Conservation (phyloP, 106 monocot genomes). For the Acanthochlamys bracteata region DNA sequence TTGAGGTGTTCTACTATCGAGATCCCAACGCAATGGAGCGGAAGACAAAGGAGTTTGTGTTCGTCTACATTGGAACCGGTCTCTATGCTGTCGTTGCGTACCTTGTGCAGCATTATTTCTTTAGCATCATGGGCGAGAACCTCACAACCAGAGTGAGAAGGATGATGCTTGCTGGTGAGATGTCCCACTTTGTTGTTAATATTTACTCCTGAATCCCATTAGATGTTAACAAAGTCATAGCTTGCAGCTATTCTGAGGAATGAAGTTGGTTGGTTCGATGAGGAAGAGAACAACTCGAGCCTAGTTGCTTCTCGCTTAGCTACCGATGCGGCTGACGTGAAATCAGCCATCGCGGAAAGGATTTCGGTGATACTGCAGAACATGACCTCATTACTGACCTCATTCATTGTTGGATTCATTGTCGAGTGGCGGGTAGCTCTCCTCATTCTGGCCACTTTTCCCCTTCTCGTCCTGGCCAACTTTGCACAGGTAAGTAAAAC, state of each 20-base stretch:
- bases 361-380: constrained; percentile 98
- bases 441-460: constrained; percentile 93
- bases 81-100: constrained; percentile 96
- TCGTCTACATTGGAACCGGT: constrained; percentile 91
- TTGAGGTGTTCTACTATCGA: constrained; percentile 92
- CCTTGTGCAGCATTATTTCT: constrained; percentile 95
- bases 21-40: constrained; percentile 78
- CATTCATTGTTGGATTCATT: constrained; percentile 85
- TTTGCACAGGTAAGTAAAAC: constrained; percentile 73
- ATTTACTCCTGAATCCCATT: background rate
- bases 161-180: constrained; percentile 89
- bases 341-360: constrained; percentile 90
- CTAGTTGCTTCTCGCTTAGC: constrained; percentile 80
- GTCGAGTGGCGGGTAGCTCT: constrained; percentile 90
- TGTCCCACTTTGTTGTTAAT: background rate
- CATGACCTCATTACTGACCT: constrained; percentile 89
- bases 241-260: constrained; percentile 87
- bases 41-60: constrained; percentile 87
- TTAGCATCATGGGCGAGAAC: constrained; percentile 98
- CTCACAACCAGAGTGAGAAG: constrained; percentile 92
- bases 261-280: constrained; percentile 99
- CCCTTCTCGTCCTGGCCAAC: constrained; percentile 91
- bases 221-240: background rate
- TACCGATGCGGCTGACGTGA: constrained; percentile 90
- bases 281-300: constrained; percentile 97